Conservation (phyloP, 2,329 filamentous ascomycete genomes). For the Penicillium glabrum region DNA sequence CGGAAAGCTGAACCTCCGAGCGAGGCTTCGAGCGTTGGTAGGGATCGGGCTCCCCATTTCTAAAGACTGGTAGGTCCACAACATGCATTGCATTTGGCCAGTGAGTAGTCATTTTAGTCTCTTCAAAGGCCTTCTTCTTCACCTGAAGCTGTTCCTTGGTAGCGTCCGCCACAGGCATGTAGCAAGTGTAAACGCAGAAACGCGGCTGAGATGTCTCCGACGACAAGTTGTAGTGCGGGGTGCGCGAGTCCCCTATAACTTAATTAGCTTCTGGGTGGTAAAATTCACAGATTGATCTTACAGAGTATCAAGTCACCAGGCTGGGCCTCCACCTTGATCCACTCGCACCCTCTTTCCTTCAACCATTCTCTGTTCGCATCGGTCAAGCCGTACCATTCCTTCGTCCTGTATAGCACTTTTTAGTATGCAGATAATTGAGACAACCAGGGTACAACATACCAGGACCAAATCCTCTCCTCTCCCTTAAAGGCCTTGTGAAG, state of each 20-base stretch:
- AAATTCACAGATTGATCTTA: neutral
- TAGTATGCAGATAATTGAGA: neutral
- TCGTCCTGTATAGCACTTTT: neutral
- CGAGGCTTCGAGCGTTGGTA: conserved; percentile 39
- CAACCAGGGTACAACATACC: conserved; percentile 5
- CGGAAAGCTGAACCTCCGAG: conserved; percentile 40
- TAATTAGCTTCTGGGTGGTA: neutral
- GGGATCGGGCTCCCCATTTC: conserved; percentile 18
- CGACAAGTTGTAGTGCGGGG: conserved; percentile 41
- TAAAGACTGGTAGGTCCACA: conserved; percentile 15
- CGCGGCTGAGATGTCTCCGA: conserved; percentile 30
- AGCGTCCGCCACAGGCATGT: conserved; percentile 42
- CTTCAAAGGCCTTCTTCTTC: conserved; percentile 46
- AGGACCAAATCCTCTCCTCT: conserved; percentile 26
- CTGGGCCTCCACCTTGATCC: conserved; percentile 41
- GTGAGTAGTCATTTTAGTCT: conserved; percentile 42
- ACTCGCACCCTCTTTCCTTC: conserved; percentile 23
- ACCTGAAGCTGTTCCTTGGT: conserved; percentile 41
- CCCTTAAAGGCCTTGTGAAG: conserved; percentile 29
- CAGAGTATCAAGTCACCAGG: conserved; percentile 47
- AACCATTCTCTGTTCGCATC: conserved; percentile 33
- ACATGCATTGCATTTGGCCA: conserved; percentile 30
- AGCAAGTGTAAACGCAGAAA: conserved; percentile 41
- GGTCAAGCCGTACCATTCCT: conserved; percentile 32
- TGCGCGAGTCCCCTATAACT: conserved; percentile 32